Conservation (phyloP, 2,329 filamentous ascomycete species). For the Sphaerulina vaccinii region DNA sequence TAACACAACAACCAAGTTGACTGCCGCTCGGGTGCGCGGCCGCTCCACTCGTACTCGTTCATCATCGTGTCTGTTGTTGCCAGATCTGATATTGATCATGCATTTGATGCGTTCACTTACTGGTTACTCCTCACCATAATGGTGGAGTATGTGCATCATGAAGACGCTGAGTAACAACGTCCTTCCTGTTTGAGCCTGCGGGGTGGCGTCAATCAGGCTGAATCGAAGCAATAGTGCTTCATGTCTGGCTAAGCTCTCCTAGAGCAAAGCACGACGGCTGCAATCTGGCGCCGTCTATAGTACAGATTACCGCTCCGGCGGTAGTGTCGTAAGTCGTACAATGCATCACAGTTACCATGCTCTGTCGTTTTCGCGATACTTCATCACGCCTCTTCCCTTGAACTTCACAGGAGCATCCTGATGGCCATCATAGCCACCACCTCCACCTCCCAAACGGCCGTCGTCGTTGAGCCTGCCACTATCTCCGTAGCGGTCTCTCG, state of each 20-base stretch:
- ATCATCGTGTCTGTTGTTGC: no score
- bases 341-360: constrained; percentile 16
- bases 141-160: no score
- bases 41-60: no score
- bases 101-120: no score
- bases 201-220: neutral
- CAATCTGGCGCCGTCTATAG: neutral
- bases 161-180: no score
- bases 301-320: neutral
- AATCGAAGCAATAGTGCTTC: neutral
- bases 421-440: constrained; percentile 26
- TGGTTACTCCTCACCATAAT: no score
- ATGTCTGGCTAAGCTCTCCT: no score
- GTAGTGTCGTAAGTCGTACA: neutral
- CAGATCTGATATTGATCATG: no score
- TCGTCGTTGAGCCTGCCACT: constrained; percentile 41
- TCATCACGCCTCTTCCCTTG: constrained; percentile 44
- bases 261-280: no score
- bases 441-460: constrained; percentile 24
- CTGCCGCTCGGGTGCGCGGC: no score
- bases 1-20: no score
- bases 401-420: constrained; percentile 40
- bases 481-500: constrained; percentile 22
- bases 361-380: constrained; percentile 36
- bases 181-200: neutral